Base-by-base conservation (phyloP, 164 flowering plant species). In the Vitis amurensis region DNA sequence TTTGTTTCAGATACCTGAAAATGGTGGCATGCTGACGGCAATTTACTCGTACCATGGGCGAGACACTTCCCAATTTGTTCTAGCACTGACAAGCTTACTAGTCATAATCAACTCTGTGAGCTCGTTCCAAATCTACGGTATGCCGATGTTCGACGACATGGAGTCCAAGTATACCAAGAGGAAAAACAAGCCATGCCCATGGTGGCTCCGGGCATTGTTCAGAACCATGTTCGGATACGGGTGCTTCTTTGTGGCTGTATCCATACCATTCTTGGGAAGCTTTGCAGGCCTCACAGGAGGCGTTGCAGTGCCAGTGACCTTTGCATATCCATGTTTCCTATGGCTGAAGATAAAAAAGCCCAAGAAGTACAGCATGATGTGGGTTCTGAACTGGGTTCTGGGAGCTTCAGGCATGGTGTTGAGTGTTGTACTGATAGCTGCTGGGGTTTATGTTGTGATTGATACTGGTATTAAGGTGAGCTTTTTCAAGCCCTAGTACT, bases 101-200 rank as follows among this genome's bases (percentile, higher is more conserved):
- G 75, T 75, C 12, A 58, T 78, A 17, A 51, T 75, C 11, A 74
- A 62, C 68, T 48, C 70, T 11, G 23, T 72, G 19, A 71, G 78
- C 67, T 68, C 78, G 11, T 78, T 74, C 67, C 78, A 78, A 31
- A 72, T 78, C 67, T 78, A 78, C 37, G 81, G 61, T 15, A 78
- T 78, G 81, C 76, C 78, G 6, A 51, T 67, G 30, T 78, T 74
- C 55, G 81, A 78, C 68, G 59, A 65, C 65, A 61, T 75, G 55
- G 81, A 78, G 66, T 74, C 64, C 9, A 55, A n/a, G 1, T 78
- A 74, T 76, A 65, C 73, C 8, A 59, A 15, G 47, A 17, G 68
- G 63, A 68, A 52, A 66, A 72, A 78, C 30, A 14, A 68, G 47
- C 70, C 70, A 3, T 69, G 78, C 60, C 81, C 78, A 3, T 65